Percentiles rank a stretch among this genome's conserved stretches.
phyloP scores from a whole-genome alignment of 805 yeast species.

The Monosporozyma solicola region DNA sequence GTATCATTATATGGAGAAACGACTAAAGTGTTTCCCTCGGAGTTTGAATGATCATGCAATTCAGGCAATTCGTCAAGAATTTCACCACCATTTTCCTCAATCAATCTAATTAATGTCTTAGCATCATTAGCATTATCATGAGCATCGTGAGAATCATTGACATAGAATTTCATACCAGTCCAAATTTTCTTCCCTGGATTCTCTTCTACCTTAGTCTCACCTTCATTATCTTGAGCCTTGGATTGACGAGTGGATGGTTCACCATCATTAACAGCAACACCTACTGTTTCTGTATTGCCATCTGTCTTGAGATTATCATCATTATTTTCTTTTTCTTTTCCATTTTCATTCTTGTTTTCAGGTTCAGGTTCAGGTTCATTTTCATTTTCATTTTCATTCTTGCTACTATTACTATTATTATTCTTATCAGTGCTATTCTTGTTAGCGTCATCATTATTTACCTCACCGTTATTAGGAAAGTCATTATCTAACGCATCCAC shows the following conservation, averaged over 20 bases:
- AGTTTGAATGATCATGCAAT: neutral
- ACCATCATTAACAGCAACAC: neutral
- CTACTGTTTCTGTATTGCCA: neutral
- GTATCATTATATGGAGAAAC: conserved; percentile 27
- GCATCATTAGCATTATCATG: conserved; percentile 18
- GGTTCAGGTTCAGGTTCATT: too few species aligned
- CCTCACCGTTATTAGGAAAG: neutral
- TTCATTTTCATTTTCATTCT: too few species aligned
- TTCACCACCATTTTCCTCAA: conserved; percentile 20
- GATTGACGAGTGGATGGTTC: neutral
- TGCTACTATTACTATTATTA: too few species aligned
- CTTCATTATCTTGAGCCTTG: neutral
- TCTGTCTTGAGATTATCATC: too few species aligned
- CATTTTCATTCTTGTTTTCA: too few species aligned
- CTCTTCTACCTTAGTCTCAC: neutral
- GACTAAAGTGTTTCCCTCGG: conserved; percentile 6
- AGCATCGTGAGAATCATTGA: conserved; percentile 20
- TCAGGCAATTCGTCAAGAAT: conserved; percentile 16
- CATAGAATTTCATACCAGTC: conserved; percentile 13
- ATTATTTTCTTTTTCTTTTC: too few species aligned
- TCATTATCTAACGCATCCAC: conserved; percentile 16
- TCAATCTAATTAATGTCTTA: conserved; percentile 13
- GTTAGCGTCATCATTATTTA: neutral
- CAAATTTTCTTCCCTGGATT: conserved; percentile 2
- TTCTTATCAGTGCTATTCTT: neutral